Evolutionary conservation across 2,329 filamentous ascomycete genomes (phyloP).

Genomic region (Dactylella cylindrospora): DNA sequence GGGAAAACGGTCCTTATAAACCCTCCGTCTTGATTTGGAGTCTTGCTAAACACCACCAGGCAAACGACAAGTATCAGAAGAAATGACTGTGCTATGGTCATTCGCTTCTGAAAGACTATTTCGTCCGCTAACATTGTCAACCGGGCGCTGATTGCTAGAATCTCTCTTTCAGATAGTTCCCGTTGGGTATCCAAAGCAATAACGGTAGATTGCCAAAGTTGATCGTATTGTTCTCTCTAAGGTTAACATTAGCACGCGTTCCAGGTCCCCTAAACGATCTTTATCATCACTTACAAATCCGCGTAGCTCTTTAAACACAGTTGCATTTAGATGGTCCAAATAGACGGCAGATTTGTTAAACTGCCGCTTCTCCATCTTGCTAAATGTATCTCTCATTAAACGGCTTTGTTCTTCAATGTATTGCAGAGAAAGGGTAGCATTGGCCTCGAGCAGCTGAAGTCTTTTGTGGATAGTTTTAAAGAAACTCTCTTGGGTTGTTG

Average conservation of each 20-base stretch:
- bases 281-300: conserved; percentile 59
- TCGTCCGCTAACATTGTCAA: conserved; percentile 92
- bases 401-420: conserved; percentile 97
- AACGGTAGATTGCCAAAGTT: conserved; percentile 94
- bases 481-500: conserved; percentile 93
- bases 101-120: conserved; percentile 80
- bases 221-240: conserved; percentile 81
- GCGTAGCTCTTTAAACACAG: conserved; percentile 77
- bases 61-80: conserved; percentile 83
- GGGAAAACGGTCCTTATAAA: conserved; percentile 44
- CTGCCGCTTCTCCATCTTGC: conserved; percentile 83
- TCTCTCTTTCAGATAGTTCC: conserved; percentile 78
- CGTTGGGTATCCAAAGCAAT: conserved; percentile 87
- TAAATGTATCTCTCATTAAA: conserved; percentile 82
- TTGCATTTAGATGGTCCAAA: conserved; percentile 79
- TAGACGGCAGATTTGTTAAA: conserved; percentile 79
- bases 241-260: conserved; percentile 28
- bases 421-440: conserved; percentile 86
- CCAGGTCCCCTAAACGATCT: no score
- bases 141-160: conserved; percentile 75
- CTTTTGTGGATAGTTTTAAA: conserved; percentile 97
- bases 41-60: conserved; percentile 71
- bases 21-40: conserved; percentile 48
- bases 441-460: conserved; percentile 84
- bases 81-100: conserved; percentile 88